phyloP scores from a whole-genome alignment of 164 flowering plant species.

The Aristolochia contorta region DNA sequence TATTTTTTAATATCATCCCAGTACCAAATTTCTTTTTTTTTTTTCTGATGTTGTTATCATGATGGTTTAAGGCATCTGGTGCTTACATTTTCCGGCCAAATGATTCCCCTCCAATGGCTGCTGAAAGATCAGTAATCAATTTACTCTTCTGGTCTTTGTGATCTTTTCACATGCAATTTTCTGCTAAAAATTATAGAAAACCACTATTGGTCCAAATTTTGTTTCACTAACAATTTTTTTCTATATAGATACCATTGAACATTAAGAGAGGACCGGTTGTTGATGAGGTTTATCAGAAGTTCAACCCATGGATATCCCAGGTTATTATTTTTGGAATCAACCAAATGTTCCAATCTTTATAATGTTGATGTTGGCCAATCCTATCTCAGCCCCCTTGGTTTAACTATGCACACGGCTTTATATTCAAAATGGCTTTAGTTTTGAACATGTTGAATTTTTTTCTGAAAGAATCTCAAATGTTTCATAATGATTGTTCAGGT shows the following conservation, averaged over 20 bases:
- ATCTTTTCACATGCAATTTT: constrained; percentile 1
- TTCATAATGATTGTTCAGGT: constrained; percentile 30
- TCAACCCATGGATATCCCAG: constrained; percentile 84
- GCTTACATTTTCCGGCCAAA: constrained; percentile 82
- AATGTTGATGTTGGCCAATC: background rate
- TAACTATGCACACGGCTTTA: background rate
- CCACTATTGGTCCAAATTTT: too few relatives aligned
- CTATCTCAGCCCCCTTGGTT: background rate
- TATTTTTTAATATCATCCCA: background rate
- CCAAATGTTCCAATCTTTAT: background rate
- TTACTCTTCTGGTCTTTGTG: background rate
- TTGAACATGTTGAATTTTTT: background rate
- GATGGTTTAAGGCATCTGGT: constrained; percentile 51
- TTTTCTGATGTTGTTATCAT: background rate
- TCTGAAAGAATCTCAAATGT: background rate
- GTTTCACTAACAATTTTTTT: background rate
- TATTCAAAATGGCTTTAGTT: background rate
- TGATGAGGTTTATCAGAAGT: constrained; percentile 76
- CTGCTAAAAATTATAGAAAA: too few relatives aligned
- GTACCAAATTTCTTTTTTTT: background rate
- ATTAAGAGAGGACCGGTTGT: constrained; percentile 63
- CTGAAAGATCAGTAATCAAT: constrained; percentile 56
- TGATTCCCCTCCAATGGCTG: constrained; percentile 32
- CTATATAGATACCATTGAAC: constrained; percentile 45
- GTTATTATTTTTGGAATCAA: constrained; percentile 16